A percentile compares a stretch with the other conserved stretches of the same genome.
Evolutionary conservation across 305 asterid species (phyloP).

Genomic region (Fraxinus platypoda): DNA sequence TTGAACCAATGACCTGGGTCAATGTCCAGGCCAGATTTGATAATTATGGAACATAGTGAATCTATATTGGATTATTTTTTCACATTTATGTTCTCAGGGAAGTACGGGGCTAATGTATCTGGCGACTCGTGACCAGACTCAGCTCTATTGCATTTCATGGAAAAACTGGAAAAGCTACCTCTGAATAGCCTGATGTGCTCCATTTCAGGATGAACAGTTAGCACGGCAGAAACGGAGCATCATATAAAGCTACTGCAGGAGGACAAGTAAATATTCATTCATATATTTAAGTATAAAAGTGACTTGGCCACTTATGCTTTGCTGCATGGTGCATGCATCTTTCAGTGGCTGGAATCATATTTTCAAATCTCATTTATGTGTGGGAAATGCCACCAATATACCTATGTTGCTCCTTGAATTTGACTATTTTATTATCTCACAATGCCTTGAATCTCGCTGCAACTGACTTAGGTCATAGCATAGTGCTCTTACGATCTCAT

Average conservation of each 20-base stretch:
- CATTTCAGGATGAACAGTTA: constrained; percentile 63
- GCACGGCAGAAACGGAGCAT: constrained; percentile 68
- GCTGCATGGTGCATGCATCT: constrained; percentile 4
- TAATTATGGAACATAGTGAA: not conserved
- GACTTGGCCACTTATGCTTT: not conserved
- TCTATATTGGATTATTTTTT: constrained; percentile 17
- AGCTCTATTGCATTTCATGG: constrained; percentile 60
- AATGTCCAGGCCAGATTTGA: not conserved
- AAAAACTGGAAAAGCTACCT: constrained; percentile 50
- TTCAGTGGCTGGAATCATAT: constrained; percentile 14
- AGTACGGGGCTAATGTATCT: constrained; percentile 20
- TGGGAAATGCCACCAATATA: constrained; percentile 7
- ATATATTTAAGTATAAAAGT: constrained; percentile 3
- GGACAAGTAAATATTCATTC: constrained; percentile 51
- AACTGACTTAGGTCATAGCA: not conserved
- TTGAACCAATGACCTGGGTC: not conserved
- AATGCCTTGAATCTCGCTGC: constrained; percentile 7
- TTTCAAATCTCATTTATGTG: constrained; percentile 16
- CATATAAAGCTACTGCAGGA: constrained; percentile 80
- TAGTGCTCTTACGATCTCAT: not conserved
- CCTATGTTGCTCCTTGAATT: not conserved
- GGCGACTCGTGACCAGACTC: constrained; percentile 51
- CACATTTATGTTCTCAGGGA: constrained; percentile 13
- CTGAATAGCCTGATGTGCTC: constrained; percentile 38
- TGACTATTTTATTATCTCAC: constrained; percentile 16